Conservation (phyloP, 176 grass and related monocot species). For the Areca catechu region DNA sequence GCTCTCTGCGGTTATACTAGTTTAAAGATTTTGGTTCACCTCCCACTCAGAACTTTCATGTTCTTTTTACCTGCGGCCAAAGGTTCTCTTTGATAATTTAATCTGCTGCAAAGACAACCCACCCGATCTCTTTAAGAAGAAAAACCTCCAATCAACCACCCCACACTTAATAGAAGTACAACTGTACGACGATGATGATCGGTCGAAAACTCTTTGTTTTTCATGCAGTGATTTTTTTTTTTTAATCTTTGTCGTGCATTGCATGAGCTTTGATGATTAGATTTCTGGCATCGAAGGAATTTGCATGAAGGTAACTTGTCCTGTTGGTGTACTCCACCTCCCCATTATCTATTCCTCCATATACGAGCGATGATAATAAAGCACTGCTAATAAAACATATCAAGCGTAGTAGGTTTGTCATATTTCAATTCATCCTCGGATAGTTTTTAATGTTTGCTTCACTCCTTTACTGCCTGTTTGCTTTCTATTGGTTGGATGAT, state of each 20-base stretch:
- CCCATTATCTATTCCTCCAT: too few species aligned
- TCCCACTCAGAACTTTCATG: slow-evolving; percentile 14
- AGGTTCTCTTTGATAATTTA: slow-evolving; percentile 3
- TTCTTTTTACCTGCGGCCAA: slow-evolving; percentile 12
- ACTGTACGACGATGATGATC: slow-evolving; percentile 17
- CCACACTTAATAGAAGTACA: slow-evolving; percentile 12
- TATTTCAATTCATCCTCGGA: too few species aligned
- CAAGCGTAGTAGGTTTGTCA: too few species aligned
- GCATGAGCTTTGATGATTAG: slow-evolving; percentile 30
- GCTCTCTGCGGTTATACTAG: too few species aligned
- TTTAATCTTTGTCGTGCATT: slow-evolving; percentile 19
- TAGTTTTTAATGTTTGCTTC: too few species aligned
- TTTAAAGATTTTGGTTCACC: not conserved
- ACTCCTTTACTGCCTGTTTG: too few species aligned
- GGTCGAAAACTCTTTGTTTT: slow-evolving; percentile 3
- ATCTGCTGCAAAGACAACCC: not conserved
- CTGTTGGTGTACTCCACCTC: too few species aligned
- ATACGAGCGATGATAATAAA: too few species aligned
- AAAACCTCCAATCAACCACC: slow-evolving; percentile 11
- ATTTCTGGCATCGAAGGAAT: slow-evolving; percentile 1
- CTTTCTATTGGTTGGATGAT: too few species aligned
- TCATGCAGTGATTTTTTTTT: slow-evolving; percentile 17
- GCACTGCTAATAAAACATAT: too few species aligned
- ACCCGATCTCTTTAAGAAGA: not conserved
- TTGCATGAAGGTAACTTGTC: too few species aligned